These are phyloP conservation scores for Westerdykella sp. DNA, from an alignment of 2,329 filamentous ascomycete species.

Conservation along the genomic window DNA sequence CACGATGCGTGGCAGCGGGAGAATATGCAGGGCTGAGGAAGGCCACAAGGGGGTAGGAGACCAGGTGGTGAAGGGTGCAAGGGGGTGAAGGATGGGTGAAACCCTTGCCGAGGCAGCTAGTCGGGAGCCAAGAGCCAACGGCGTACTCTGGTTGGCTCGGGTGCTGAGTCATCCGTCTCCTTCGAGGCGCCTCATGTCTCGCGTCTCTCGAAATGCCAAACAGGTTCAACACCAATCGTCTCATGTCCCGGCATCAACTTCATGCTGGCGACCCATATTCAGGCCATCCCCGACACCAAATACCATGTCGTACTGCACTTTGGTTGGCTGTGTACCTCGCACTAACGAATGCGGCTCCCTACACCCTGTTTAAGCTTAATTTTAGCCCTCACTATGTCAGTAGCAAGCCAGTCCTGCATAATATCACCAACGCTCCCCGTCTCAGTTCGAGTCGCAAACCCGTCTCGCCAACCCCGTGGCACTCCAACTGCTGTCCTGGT, in stretches of 20 bases:
- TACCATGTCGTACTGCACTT: slow-evolving; percentile 10
- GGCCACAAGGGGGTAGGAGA: too few species aligned
- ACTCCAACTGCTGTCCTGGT: slow-evolving; percentile 19
- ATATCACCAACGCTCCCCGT: slow-evolving; percentile 21
- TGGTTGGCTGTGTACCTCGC: slow-evolving; percentile 18
- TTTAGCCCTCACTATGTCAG: slow-evolving; percentile 5
- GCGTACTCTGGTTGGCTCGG: slow-evolving; percentile 6
- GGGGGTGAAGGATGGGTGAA: too few species aligned
- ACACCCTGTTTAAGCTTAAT: slow-evolving; percentile 16
- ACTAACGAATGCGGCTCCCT: slow-evolving; percentile 9
- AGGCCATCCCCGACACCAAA: slow-evolving; percentile 3
- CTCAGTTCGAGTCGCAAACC: slow-evolving; percentile 26
- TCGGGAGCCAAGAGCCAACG: too few species aligned
- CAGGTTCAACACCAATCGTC: slow-evolving; percentile 36
- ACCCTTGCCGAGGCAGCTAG: not conserved
- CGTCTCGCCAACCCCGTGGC: slow-evolving; percentile 30
- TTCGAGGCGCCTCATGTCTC: slow-evolving; percentile 18
- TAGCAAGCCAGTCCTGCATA: slow-evolving; percentile 21
- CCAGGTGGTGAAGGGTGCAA: too few species aligned
- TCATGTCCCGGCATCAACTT: slow-evolving; percentile 24
- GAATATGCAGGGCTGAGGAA: too few species aligned
- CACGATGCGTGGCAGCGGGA: too few species aligned
- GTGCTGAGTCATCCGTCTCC: slow-evolving; percentile 1
- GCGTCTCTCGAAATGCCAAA: slow-evolving; percentile 4
- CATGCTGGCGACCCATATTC: slow-evolving; percentile 17